Percentiles rank a stretch among this genome's conserved stretches.
Conservation (phyloP, 163 green algal species). For the Scenedesmus sp. region DNA sequence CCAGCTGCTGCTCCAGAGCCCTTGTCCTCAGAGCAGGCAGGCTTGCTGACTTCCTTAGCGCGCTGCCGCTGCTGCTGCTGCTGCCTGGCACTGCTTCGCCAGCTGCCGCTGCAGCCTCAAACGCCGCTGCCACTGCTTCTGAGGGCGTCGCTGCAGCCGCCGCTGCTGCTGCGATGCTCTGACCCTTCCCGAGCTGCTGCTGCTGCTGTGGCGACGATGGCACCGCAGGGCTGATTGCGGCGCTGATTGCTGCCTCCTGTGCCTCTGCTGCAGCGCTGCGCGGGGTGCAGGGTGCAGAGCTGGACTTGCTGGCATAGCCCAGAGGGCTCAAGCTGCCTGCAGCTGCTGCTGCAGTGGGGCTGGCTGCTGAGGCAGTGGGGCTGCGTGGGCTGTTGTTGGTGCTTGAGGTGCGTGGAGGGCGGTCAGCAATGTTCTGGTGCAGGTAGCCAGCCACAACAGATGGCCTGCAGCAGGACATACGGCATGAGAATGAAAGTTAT, state of each 20-base stretch:
- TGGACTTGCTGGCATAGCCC: not conserved
- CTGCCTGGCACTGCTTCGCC: not conserved
- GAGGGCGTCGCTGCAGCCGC: not conserved
- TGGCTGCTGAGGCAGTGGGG: not conserved
- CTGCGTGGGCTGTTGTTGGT: not conserved
- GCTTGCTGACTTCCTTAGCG: conserved; percentile 22
- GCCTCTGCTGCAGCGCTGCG: not conserved
- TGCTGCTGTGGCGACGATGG: not conserved
- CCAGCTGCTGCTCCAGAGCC: not conserved
- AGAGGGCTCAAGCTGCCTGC: not conserved
- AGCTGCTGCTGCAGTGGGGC: not conserved
- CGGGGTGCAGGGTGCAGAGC: conserved; percentile 3
- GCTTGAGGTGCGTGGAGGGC: not conserved
- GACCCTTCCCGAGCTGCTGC: not conserved
- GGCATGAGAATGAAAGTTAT: not conserved
- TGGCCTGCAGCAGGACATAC: not conserved
- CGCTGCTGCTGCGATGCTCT: not conserved
- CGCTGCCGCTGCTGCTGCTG: not conserved
- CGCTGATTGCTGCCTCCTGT: not conserved
- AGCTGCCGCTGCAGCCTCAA: not conserved
- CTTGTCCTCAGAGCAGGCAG: not conserved
- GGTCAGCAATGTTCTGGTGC: conserved; percentile 14
- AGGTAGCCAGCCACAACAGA: conserved; percentile 26
- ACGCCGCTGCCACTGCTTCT: not conserved
- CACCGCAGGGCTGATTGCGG: not conserved